phyloP scores from a whole-genome alignment of 2,329 filamentous ascomycete species.

The Sphaerulina vaccinii region DNA sequence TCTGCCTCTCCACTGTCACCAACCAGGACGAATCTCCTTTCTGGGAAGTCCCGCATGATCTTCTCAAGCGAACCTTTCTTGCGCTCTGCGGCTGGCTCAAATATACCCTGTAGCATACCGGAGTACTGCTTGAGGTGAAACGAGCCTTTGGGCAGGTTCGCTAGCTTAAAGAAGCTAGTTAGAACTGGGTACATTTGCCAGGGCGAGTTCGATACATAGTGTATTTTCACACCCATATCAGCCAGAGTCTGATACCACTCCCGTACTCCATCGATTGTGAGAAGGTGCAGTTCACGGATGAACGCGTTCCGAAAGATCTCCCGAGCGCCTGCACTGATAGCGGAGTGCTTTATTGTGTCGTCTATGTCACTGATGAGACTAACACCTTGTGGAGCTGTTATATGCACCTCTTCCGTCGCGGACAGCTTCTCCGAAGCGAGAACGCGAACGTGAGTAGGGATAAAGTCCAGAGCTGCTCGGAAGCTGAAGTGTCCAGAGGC shows the following conservation, averaged over 20 bases:
- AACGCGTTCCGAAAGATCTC: conserved; percentile 98
- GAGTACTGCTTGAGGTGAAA: conserved; percentile 95
- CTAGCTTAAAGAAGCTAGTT: conserved; percentile 76
- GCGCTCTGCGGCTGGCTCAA: conserved; percentile 92
- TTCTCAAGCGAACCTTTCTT: conserved; percentile 86
- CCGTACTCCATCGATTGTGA: conserved; percentile 80
- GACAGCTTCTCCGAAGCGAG: conserved; percentile 83
- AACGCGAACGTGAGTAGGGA: conserved; percentile 85
- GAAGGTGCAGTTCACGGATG: conserved; percentile 75
- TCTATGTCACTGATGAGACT: conserved; percentile 97
- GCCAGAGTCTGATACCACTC: conserved; percentile 85
- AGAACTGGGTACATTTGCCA: conserved; percentile 96
- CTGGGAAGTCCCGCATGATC: conserved; percentile 84
- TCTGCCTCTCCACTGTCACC: conserved; percentile 97
- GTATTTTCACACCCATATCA: conserved; percentile 78
- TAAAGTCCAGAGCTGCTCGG: conserved; percentile 78
- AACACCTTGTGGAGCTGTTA: conserved; percentile 76
- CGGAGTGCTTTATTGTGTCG: conserved; percentile 94
- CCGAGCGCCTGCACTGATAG: conserved; percentile 79
- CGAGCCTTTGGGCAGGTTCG: conserved; percentile 79
- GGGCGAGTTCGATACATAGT: conserved; percentile 98
- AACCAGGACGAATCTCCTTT: conserved; percentile 83
- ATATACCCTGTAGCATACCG: conserved; percentile 96
- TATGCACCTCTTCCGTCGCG: conserved; percentile 70
- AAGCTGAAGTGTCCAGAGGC: conserved; percentile 84